Evolutionary conservation across 2,329 filamentous ascomycete genomes (phyloP).

Genomic region (Ascosphaera apis): DNA sequence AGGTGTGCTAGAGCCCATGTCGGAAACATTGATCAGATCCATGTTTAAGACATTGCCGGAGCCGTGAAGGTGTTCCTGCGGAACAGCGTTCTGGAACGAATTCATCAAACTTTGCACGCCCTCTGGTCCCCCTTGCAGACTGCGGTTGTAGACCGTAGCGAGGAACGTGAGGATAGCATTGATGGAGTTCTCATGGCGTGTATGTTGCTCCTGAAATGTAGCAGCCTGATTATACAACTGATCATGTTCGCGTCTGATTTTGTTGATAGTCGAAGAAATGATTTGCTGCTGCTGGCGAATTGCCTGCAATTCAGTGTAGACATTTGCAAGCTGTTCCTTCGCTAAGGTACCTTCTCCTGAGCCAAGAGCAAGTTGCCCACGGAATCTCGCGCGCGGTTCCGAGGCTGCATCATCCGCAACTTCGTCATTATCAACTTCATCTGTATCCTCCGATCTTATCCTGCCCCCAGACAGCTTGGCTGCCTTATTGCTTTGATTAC

Average conservation of each 20-base stretch:
- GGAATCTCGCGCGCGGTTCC: slow-evolving; percentile 14
- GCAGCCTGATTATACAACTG: slow-evolving; percentile 71
- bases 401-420: slow-evolving; percentile 14
- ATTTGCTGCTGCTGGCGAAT: slow-evolving; percentile 69
- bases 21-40: slow-evolving; percentile 41
- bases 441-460: slow-evolving; percentile 39
- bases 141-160: slow-evolving; percentile 88
- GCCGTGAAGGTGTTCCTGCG: slow-evolving; percentile 31
- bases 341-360: slow-evolving; percentile 16
- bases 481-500: slow-evolving; percentile 30
- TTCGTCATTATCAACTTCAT: slow-evolving; percentile 35
- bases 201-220: slow-evolving; percentile 75
- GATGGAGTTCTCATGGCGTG: slow-evolving; percentile 94
- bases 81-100: slow-evolving; percentile 56
- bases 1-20: slow-evolving; percentile 31
- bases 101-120: slow-evolving; percentile 57
- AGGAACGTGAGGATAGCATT: slow-evolving; percentile 96
- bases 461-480: slow-evolving; percentile 17
- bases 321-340: slow-evolving; percentile 50
- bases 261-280: slow-evolving; percentile 61
- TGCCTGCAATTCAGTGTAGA: slow-evolving; percentile 59
- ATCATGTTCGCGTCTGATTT: slow-evolving; percentile 65
- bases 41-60: too few relatives aligned
- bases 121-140: slow-evolving; percentile 64
- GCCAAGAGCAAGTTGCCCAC: slow-evolving; percentile 20